These are phyloP conservation scores for Cercospora berteroae DNA, from an alignment of 2,329 filamentous ascomycete genomes.

Conservation along the genomic window DNA sequence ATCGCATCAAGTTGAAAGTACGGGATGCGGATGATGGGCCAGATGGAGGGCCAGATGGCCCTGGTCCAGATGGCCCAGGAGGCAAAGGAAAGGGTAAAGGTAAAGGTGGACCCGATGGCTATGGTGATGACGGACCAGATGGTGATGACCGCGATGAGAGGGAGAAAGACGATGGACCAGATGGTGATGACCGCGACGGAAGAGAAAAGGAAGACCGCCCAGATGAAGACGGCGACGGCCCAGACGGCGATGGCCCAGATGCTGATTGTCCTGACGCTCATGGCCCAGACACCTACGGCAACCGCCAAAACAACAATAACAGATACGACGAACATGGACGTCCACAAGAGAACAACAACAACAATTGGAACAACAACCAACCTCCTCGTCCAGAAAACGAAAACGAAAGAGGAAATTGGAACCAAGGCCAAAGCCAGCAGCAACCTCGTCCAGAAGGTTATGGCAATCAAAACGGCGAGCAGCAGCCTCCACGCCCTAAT, in stretches of 20 bases:
- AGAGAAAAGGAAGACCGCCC: neutral
- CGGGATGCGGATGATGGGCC: neutral
- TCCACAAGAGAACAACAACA: neutral
- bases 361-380: neutral
- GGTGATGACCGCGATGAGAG: neutral
- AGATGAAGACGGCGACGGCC: neutral
- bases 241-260: neutral
- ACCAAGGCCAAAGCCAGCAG: neutral
- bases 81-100: neutral
- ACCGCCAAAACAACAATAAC: neutral
- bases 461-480: neutral
- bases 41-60: neutral
- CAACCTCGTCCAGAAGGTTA: neutral
- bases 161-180: neutral
- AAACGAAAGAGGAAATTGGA: neutral
- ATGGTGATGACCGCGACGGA: neutral
- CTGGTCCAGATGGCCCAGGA: neutral
- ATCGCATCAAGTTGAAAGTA: neutral
- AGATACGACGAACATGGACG: neutral
- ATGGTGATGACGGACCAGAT: neutral
- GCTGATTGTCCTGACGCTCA: neutral
- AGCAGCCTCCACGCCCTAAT: neutral
- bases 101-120: neutral
- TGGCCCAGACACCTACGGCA: slow-evolving; percentile 3
- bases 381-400: neutral